These are phyloP conservation scores for Dipteronia dyeriana DNA, from an alignment of 345 rosid genomes.

Conservation along the genomic window DNA sequence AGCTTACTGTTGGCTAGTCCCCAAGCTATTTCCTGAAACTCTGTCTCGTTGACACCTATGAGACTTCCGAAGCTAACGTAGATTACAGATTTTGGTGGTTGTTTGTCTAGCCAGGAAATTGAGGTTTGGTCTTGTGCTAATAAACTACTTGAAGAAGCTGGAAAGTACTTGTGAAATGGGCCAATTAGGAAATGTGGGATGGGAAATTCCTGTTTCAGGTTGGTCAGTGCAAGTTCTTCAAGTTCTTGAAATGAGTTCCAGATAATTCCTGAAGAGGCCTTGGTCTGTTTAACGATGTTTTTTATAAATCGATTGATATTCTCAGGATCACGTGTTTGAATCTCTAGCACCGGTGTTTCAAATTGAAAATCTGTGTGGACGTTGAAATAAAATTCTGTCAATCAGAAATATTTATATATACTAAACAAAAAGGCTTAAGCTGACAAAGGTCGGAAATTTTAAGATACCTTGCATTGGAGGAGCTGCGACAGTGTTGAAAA, in stretches of 20 bases:
- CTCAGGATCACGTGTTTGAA: slow-evolving; percentile 29
- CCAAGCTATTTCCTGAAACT: slow-evolving; percentile 55
- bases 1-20: slow-evolving; percentile 46
- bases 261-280: slow-evolving; percentile 49
- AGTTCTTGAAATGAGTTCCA: slow-evolving; percentile 58
- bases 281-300: slow-evolving; percentile 29
- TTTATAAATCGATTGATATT: slow-evolving; percentile 11
- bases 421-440: no score
- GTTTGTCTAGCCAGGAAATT: slow-evolving; percentile 59
- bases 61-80: slow-evolving; percentile 72
- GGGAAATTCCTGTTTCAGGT: slow-evolving; percentile 22
- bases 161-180: slow-evolving; percentile 47
- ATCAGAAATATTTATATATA: no score
- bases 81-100: slow-evolving; percentile 42
- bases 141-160: slow-evolving; percentile 34
- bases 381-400: slow-evolving; percentile 1
- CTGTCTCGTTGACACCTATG: slow-evolving; percentile 34
- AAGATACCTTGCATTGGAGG: slow-evolving; percentile 33
- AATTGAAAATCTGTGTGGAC: slow-evolving; percentile 31
- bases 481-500: slow-evolving; percentile 29
- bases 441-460: neutral
- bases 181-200: slow-evolving; percentile 48
- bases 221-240: slow-evolving; percentile 35
- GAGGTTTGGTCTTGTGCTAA: slow-evolving; percentile 32
- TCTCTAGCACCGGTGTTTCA: slow-evolving; percentile 41